Conservation (phyloP, 495 filamentous ascomycete genomes). For the Cryomyces minteri region DNA sequence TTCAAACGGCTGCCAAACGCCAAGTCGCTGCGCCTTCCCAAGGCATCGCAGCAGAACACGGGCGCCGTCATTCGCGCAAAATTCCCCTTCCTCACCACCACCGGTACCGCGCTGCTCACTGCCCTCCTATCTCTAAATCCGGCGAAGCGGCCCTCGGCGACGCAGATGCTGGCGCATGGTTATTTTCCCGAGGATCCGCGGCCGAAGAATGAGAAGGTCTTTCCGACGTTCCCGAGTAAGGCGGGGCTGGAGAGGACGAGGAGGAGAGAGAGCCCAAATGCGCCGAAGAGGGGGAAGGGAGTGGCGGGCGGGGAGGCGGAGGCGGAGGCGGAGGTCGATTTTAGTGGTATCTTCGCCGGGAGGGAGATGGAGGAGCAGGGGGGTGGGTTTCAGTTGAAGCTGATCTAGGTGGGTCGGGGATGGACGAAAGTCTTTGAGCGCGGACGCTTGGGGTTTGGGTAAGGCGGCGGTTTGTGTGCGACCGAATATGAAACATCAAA, state of each 20-base stretch:
- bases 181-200: conserved; percentile 85
- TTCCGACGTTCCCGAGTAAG: conserved; percentile 64
- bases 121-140: conserved; percentile 63
- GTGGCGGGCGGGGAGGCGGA: too few relatives aligned
- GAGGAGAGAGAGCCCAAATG: conserved; percentile 57
- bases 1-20: conserved; percentile 86
- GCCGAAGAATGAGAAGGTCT: conserved; percentile 59
- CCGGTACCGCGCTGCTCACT: conserved; percentile 51
- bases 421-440: too few relatives aligned
- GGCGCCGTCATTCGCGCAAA: conserved; percentile 39
- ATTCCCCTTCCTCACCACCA: conserved; percentile 65
- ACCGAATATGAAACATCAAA: too few relatives aligned
- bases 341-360: conserved; percentile 58
- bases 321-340: conserved; percentile 43
- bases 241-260: conserved; percentile 79
- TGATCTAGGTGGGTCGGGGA: conserved; percentile 13
- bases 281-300: conserved; percentile 49
- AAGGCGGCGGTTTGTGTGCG: too few relatives aligned
- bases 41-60: conserved; percentile 13
- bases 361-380: conserved; percentile 58
- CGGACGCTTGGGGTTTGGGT: too few relatives aligned
- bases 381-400: conserved; percentile 62
- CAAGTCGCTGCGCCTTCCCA: conserved; percentile 60
- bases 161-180: conserved; percentile 51
- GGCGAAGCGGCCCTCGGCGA: conserved; percentile 44